Base-by-base conservation (phyloP, 495 filamentous ascomycete species). In the Zalerion maritima region DNA sequence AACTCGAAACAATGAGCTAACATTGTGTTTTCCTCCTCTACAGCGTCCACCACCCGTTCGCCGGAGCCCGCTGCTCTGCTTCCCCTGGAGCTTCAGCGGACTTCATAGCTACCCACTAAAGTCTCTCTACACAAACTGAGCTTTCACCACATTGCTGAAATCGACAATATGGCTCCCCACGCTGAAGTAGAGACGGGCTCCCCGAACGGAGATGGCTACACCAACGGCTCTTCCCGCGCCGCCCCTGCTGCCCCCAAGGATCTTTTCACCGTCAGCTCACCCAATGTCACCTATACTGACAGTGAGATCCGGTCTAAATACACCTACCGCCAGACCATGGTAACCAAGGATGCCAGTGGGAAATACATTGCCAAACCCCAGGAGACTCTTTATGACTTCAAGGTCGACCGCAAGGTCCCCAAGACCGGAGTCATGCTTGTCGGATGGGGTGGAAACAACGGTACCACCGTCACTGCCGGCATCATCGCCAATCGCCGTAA, bases 361-460 rank as follows among this genome's bases (percentile, higher is more conserved):
- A 78, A 81, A 54, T 74, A 76, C 51, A 71, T 84, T 28, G 89
- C 81, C 35, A 74, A 71, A 24, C 89, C 89, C 41, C 81, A 82
- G 64, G 76, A 93, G 58, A 84, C 77, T 34, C 59, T 75, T 41
- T 96, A 96, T 56, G 74, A 94, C 64, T 96, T 97, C 81, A 92
- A 93, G 70, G 79, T 89, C 47, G 80, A 92, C 49, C 83, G 84
- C 49, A 81, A 82, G 54, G 70, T 94, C 22, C 81, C 81, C 55
- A 94, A 92, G 69, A 68, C 82, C 36, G 89, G 89, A 47, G 66
- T 92, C 64, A 94, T 97, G 89, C 71, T 97, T 47, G 91, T 96
- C 37, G 89, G 89, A 37, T 89, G 75, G 81, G 89, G 89, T 59
- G 89, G 89, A 46, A 97, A 97, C 75, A 96, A 97, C 52, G 89